Base-by-base conservation (phyloP, 805 yeast species). In the Barnettozyma siamensis region DNA sequence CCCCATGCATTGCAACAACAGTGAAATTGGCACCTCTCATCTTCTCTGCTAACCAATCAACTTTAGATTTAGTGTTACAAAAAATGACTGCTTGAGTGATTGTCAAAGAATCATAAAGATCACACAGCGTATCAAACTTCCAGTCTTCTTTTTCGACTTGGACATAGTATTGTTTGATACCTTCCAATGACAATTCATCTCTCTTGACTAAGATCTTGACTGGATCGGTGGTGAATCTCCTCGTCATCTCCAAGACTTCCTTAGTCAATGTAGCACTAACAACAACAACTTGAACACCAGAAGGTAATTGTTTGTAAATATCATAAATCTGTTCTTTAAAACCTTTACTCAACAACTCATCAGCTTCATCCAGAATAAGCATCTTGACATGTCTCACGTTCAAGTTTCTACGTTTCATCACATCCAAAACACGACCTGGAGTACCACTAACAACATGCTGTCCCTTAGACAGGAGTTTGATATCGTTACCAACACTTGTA, bases 51-150 rank as follows among this genome's bases (percentile, higher is more conserved):
- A 93, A 75, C 82, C 84, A 85, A 66, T 88, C 95, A 51, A 91
- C 99, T 75, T 91, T 91, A 65, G 83, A 76, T 69, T 91, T 85
- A 51, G 98, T 89, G 74, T 93, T 93, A 71, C 99, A 93, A 76
- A 93, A 93, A 41, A 93, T 93, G 48, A 93, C 98, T 37, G 97
- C 95, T 68, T 93, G 99, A 41, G 98, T 91, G 57, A 93, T 87
- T 34, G 96, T 84, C 58, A 93, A 73, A 42, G 95, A 83, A 68
- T 91, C 99, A 70, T 93, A 93, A 54, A 93, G 70, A 66, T 93
- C 99, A 63, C 95, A 85, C 55, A 93, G 70, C 41, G 95, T 86
- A 63, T 91, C 98, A 60, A 88, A 87, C 69, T 93, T 93, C 87
- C 82, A 88, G 49, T 83, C 83, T 65, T 93, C 99, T 64, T 83